Conservation (phyloP, 768 basidiomycete species). For the Tylopilus felleus region DNA sequence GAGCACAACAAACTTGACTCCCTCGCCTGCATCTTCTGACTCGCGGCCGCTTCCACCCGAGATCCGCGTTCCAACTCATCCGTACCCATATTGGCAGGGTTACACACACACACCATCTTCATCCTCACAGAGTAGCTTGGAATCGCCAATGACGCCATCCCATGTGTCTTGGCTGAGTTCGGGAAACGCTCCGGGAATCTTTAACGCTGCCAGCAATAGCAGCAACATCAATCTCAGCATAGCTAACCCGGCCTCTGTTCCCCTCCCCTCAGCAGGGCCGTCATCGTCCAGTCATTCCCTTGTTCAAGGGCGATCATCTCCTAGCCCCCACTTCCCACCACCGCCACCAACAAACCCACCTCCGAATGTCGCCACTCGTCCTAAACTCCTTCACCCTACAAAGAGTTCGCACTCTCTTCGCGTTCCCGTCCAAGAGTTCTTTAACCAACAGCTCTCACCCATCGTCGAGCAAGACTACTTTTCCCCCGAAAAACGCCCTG, state of each 20-base stretch:
- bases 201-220: constrained; percentile 2
- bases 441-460: constrained; percentile 51
- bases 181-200: constrained; percentile 8
- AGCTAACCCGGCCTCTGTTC: neutral
- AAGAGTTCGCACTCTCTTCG: constrained; percentile 44
- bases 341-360: constrained; percentile 32
- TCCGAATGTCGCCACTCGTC: constrained; percentile 24
- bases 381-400: constrained; percentile 31
- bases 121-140: constrained; percentile 31
- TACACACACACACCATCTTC: constrained; percentile 27
- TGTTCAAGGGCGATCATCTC: constrained; percentile 21
- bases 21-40: constrained; percentile 21
- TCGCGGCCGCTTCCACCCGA: constrained; percentile 28
- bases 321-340: constrained; percentile 33
- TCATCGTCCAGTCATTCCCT: constrained; percentile 16
- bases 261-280: constrained; percentile 2
- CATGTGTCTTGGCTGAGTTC: constrained; percentile 38
- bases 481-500: constrained; percentile 45
- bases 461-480: constrained; percentile 65
- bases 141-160: constrained; percentile 36
- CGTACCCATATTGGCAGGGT: constrained; percentile 36
- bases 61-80: constrained; percentile 31
- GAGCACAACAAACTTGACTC: constrained; percentile 15
- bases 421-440: constrained; percentile 32
- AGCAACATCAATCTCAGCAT: constrained; percentile 5